Base-by-base conservation (phyloP, 2,329 filamentous ascomycete species). In the Ceratocystis eucalypticola region DNA sequence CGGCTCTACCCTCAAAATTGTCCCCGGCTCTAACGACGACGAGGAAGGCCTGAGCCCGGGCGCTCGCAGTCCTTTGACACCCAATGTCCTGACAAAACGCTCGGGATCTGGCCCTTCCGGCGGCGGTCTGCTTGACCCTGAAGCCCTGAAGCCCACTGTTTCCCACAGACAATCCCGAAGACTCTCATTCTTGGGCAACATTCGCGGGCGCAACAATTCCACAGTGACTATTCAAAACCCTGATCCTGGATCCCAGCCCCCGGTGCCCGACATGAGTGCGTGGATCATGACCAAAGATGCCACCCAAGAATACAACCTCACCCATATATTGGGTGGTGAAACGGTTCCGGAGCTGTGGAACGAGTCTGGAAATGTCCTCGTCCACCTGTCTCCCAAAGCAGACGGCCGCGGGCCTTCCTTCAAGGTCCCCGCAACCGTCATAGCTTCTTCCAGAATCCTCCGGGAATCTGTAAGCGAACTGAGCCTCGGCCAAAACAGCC, bases 331-430 rank as follows among this genome's bases (percentile, higher is more conserved):
- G 25, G 80, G 80, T 55, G 80, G 79, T 22, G 82, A 86, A 70
- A 84, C 81, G 76, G 82, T 87, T 3, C 83, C 84, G 1, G 85
- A 88, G 72, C 74, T 88, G 22, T 88, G 85, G 85, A 82, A 84
- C 69, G 83, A 86, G 65, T 75, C 73, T 64, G 84, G 82, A 48
- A 80, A 80, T 68, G 79, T 86, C 28, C 76, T 78, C 63, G 78
- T 88, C 22, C 84, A 84, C 70, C 74, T 88, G 3, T 81, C 81
- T 66, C 78, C 84, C 0, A 79, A 76, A 65, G 75, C 76, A 4
- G 79, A 76, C 67, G 79, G 79, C 8, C 74, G 73, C 7, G 81
- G 81, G 0, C 80, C 84, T 1, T 86, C 82, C 0, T 87, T 87
- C 75, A 85, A 82, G 71, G 79, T 87, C 5, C 78, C 78, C 45